Evolutionary conservation across 1,284 basidiomycete species (phyloP).

Genomic region (Porodaedalea pini): DNA sequence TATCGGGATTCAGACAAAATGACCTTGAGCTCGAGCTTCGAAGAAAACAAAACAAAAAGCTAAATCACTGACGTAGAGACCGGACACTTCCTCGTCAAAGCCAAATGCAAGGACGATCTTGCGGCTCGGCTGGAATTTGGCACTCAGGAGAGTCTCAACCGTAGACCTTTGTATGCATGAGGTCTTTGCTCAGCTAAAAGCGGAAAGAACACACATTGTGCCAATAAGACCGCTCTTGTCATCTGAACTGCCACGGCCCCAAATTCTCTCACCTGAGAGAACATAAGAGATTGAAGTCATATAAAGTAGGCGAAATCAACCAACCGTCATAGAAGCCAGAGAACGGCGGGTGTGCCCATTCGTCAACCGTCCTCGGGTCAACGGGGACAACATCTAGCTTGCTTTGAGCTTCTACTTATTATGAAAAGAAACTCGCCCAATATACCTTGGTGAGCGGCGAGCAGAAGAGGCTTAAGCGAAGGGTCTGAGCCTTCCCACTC

Average conservation of each 20-base stretch:
- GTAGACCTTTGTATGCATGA: conserved; percentile 28
- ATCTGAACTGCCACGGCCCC: conserved; percentile 39
- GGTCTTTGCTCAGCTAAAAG: not conserved
- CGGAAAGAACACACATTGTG: conserved; percentile 25
- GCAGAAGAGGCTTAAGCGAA: conserved; percentile 44
- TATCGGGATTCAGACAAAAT: conserved; percentile 1
- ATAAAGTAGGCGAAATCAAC: not conserved
- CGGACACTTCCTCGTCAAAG: conserved; percentile 50
- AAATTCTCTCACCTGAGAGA: conserved; percentile 31
- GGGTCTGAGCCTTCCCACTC: conserved; percentile 44
- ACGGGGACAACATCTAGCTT: conserved; percentile 42
- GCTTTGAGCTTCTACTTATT: too few species aligned
- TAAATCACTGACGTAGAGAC: conserved; percentile 34
- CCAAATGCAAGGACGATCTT: conserved; percentile 46
- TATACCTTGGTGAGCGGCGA: conserved; percentile 46
- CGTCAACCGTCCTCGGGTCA: conserved; percentile 34
- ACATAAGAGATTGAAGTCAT: not conserved
- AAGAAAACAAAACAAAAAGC: not conserved
- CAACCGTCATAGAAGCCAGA: conserved; percentile 39
- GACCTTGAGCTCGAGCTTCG: not conserved
- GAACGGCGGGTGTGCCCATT: conserved; percentile 43
- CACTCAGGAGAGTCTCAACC: conserved; percentile 37
- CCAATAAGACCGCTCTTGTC: conserved; percentile 40
- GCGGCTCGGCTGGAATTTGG: conserved; percentile 36
- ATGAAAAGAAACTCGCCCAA: not conserved